phyloP scores from a whole-genome alignment of 2,329 filamentous ascomycete genomes.

The Trichoderma citrinoviride region DNA sequence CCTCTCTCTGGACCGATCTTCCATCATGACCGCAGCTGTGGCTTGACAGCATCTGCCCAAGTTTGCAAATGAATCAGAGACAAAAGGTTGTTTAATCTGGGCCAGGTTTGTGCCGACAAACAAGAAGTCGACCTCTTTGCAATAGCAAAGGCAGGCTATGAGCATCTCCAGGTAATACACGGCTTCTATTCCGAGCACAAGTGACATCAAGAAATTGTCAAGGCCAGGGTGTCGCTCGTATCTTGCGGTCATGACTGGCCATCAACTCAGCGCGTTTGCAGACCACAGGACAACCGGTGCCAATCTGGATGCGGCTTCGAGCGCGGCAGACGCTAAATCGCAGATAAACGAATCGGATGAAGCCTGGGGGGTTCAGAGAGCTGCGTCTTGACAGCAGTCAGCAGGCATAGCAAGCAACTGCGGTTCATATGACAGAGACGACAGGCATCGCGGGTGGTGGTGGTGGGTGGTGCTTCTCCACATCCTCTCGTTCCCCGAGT shows the following conservation, averaged over 20 bases:
- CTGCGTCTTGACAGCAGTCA: not conserved
- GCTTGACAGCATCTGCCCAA: not conserved
- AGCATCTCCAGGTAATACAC: constrained; percentile 3
- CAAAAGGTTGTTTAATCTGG: not conserved
- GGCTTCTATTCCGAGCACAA: not conserved
- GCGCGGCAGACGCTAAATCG: not conserved
- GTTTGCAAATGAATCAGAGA: not conserved
- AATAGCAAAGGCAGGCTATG: not conserved
- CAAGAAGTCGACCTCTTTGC: not conserved
- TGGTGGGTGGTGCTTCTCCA: not conserved
- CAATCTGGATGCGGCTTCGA: not conserved
- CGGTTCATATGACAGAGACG: not conserved
- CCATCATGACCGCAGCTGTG: not conserved
- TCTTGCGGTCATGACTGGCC: not conserved
- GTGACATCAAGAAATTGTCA: not conserved
- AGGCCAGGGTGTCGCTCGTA: not conserved
- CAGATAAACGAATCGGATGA: not conserved
- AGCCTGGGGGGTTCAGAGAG: not conserved
- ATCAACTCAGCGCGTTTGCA: not conserved
- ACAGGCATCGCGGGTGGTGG: not conserved
- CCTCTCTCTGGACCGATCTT: too few relatives aligned
- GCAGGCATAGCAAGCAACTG: not conserved
- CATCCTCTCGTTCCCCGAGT: not conserved
- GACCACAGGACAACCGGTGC: not conserved
- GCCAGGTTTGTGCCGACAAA: not conserved